A percentile compares a stretch with the other conserved stretches of the same genome.
Evolutionary conservation across 345 rosid species (phyloP).

Genomic region (Arabidopsis thaliana): TAIR10.1 NC_003074.8:7712501-7713000

Average conservation of each 20-base stretch:
- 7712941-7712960: background rate
- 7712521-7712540: constrained; percentile 13
- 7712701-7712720: too few relatives aligned
- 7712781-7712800: too few relatives aligned
- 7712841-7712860: too few relatives aligned
- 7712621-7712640: too few relatives aligned
- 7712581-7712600: background rate
- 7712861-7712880: too few relatives aligned
- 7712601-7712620: background rate
- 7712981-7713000: background rate
- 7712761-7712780: too few relatives aligned
- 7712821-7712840: too few relatives aligned
- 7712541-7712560: background rate
- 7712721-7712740: too few relatives aligned
- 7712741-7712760: too few relatives aligned
- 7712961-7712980: background rate
- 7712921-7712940: background rate
- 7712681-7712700: background rate
- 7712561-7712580: background rate
- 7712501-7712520: background rate
- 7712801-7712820: too few relatives aligned
- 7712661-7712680: background rate
- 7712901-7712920: background rate
- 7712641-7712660: too few relatives aligned
- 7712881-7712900: background rate